A percentile compares a stretch with the other conserved stretches of the same genome.
Evolutionary conservation across 2,329 filamentous ascomycete species (phyloP).

Genomic region (Hypoxylon sp.): DNA sequence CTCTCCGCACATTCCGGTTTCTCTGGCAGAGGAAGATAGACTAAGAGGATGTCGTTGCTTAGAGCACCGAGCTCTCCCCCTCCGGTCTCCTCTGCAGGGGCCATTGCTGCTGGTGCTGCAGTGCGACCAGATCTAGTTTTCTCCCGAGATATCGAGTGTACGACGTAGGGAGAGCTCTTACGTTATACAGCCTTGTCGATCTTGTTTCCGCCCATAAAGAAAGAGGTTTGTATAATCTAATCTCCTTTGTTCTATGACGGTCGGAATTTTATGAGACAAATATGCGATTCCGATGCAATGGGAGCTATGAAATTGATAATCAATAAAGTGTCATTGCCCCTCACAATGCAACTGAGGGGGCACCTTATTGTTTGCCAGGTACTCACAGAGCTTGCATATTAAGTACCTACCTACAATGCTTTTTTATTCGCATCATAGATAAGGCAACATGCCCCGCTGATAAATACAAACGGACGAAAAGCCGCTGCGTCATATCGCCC

Average conservation of each 20-base stretch:
- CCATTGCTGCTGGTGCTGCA: constrained; percentile 18
- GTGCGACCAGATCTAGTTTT: background rate
- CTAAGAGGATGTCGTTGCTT: constrained; percentile 59
- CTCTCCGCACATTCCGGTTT: constrained; percentile 56
- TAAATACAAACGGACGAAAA: background rate
- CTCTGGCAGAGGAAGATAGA: constrained; percentile 55
- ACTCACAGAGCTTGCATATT: too few species aligned
- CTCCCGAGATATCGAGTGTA: background rate
- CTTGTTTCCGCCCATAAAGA: background rate
- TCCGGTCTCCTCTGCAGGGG: constrained; percentile 3
- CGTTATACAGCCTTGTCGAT: background rate
- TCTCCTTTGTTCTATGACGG: background rate
- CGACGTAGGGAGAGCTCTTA: background rate
- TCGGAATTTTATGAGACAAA: background rate
- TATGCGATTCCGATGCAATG: background rate
- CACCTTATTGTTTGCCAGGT: background rate
- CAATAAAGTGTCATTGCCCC: background rate
- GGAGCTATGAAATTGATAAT: constrained; percentile 1
- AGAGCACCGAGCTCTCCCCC: constrained; percentile 15
- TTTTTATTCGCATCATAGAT: background rate
- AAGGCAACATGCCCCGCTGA: constrained; percentile 18
- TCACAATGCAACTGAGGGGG: constrained; percentile 15
- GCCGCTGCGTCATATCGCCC: constrained; percentile 15
- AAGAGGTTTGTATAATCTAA: background rate
- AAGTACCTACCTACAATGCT: background rate